A percentile compares a stretch with the other conserved stretches of the same genome.
Evolutionary conservation across 805 yeast genomes (phyloP).

Genomic region (Yamadazyma kitorensis): DNA sequence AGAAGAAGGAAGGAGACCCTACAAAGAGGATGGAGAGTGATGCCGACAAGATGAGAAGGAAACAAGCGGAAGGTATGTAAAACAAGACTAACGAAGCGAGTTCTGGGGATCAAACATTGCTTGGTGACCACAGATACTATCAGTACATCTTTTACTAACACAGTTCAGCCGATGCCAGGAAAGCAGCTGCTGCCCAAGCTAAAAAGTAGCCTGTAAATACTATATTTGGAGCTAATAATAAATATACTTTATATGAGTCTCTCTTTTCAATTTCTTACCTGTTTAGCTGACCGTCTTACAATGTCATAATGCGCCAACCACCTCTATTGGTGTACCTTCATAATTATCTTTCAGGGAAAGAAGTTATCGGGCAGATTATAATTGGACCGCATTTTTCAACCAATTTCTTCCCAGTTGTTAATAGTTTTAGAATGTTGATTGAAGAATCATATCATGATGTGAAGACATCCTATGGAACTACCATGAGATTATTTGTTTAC

Average conservation of each 20-base stretch:
- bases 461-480: slow-evolving; percentile 61
- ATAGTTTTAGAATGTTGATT: slow-evolving; percentile 59
- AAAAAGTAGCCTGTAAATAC: neutral
- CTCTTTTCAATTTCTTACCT: neutral
- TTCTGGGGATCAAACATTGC: neutral
- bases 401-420: too few relatives aligned
- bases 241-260: neutral
- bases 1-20: slow-evolving; percentile 79
- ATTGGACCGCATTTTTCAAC: too few relatives aligned
- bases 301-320: too few relatives aligned
- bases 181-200: slow-evolving; percentile 28
- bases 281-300: too few relatives aligned
- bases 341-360: too few relatives aligned
- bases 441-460: slow-evolving; percentile 65
- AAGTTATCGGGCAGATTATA: too few relatives aligned
- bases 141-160: too few relatives aligned
- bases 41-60: slow-evolving; percentile 86
- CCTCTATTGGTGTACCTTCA: too few relatives aligned
- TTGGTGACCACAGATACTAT: too few relatives aligned
- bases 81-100: too few relatives aligned
- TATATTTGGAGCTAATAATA: slow-evolving; percentile 1
- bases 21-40: slow-evolving; percentile 81
- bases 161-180: slow-evolving; percentile 47
- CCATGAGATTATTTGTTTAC: slow-evolving; percentile 61
- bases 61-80: slow-evolving; percentile 76